Evolutionary conservation across 305 asterid genomes (phyloP).

Genomic region (Andrographis paniculata): DNA sequence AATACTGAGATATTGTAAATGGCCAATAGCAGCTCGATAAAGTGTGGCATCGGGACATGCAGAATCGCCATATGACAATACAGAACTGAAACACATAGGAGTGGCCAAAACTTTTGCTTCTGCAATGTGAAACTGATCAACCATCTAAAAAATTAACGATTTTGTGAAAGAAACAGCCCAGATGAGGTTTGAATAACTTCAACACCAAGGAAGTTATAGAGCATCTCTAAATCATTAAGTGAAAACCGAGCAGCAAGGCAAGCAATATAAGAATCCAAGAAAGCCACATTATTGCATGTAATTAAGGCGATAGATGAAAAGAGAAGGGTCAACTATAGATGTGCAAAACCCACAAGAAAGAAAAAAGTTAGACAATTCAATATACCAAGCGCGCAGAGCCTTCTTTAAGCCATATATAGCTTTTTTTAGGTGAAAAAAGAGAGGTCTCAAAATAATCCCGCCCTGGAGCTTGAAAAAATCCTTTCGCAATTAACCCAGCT

Average conservation of each 20-base stretch:
- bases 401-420: constrained; percentile 2
- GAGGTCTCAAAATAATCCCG: not conserved
- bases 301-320: not conserved
- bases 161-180: not conserved
- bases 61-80: not conserved
- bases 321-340: not conserved
- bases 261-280: not conserved
- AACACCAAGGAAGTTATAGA: constrained; percentile 1
- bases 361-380: not conserved
- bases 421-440: not conserved
- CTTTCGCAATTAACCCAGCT: constrained; percentile 2
- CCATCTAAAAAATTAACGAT: not conserved
- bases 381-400: constrained; percentile 2
- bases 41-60: not conserved
- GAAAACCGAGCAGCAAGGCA: not conserved
- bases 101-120: not conserved
- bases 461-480: not conserved
- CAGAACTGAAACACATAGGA: not conserved
- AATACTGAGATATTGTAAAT: not conserved
- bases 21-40: not conserved
- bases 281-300: not conserved
- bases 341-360: not conserved
- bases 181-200: not conserved
- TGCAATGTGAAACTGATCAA: not conserved
- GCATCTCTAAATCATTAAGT: not conserved